A percentile compares a stretch with the other conserved stretches of the same genome.
Conservation (phyloP, 805 yeast genomes). For the Kockiozyma suomiensis region DNA sequence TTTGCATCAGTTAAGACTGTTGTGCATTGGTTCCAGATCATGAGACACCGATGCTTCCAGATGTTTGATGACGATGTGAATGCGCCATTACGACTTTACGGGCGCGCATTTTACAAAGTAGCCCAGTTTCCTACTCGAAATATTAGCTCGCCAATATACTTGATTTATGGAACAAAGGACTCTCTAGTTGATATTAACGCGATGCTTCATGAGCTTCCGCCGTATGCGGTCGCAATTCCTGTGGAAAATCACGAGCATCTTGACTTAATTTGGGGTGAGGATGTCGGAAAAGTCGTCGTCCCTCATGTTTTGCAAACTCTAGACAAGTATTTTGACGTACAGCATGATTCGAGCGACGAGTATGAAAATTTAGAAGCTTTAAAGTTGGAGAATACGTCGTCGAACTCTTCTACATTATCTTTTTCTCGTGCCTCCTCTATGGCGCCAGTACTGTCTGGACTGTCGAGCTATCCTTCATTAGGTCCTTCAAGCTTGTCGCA, state of each 20-base stretch:
- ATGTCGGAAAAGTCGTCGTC: slow-evolving; percentile 55
- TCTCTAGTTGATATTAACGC: slow-evolving; percentile 83
- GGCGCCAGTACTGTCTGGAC: neutral
- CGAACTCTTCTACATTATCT: slow-evolving; percentile 5
- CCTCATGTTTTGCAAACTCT: slow-evolving; percentile 32
- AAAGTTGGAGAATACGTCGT: neutral
- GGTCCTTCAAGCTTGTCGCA: slow-evolving; percentile 4
- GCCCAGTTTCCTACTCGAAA: slow-evolving; percentile 68
- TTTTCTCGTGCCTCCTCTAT: neutral
- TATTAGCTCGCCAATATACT: slow-evolving; percentile 68
- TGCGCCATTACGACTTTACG: slow-evolving; percentile 40
- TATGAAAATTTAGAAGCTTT: neutral
- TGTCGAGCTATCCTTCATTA: neutral
- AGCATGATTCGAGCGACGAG: neutral
- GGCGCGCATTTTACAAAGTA: slow-evolving; percentile 49
- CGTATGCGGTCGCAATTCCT: slow-evolving; percentile 50
- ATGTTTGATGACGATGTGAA: slow-evolving; percentile 73
- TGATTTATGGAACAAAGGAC: slow-evolving; percentile 79
- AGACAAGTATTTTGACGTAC: neutral
- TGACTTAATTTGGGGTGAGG: slow-evolving; percentile 86
- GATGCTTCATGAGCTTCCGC: slow-evolving; percentile 70
- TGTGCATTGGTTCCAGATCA: slow-evolving; percentile 96
- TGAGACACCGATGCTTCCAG: slow-evolving; percentile 73
- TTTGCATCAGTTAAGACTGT: slow-evolving; percentile 89
- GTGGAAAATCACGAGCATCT: slow-evolving; percentile 80